Evolutionary conservation across 2,329 filamentous ascomycete species (phyloP).

Genomic region (Monilinia fructicola): DNA sequence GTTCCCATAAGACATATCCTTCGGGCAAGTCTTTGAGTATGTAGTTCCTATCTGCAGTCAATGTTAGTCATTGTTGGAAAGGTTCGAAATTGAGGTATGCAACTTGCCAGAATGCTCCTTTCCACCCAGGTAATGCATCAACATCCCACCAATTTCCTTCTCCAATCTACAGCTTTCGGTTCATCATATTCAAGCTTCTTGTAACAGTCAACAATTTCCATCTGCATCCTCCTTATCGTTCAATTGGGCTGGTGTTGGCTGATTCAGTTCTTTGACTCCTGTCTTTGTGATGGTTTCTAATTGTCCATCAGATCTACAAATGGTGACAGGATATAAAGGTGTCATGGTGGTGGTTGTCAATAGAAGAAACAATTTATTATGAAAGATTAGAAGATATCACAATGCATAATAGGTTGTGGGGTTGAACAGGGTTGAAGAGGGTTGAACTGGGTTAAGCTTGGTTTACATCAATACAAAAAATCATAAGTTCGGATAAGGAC

Average conservation of each 20-base stretch:
- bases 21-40: slow-evolving; percentile 56
- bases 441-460: neutral
- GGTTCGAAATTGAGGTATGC: neutral
- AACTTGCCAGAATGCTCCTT: slow-evolving; percentile 32
- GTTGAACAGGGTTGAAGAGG: neutral
- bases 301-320: slow-evolving; percentile 37
- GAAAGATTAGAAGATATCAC: neutral
- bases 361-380: neutral
- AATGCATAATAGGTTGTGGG: neutral
- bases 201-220: slow-evolving; percentile 55
- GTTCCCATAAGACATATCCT: slow-evolving; percentile 58
- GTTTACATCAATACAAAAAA: too few species aligned
- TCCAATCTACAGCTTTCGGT: slow-evolving; percentile 56
- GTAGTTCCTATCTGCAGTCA: slow-evolving; percentile 43
- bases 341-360: slow-evolving; percentile 27
- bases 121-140: slow-evolving; percentile 50
- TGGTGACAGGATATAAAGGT: slow-evolving; percentile 33
- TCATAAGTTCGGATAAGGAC: neutral
- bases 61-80: slow-evolving; percentile 24
- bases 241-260: slow-evolving; percentile 52
- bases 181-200: slow-evolving; percentile 51
- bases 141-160: slow-evolving; percentile 58
- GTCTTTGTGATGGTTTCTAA: slow-evolving; percentile 30
- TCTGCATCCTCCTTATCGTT: slow-evolving; percentile 52
- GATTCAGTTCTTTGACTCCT: slow-evolving; percentile 46